Percentiles rank a stretch among this genome's conserved stretches.
Conservation (phyloP, 1,284 basidiomycete genomes). For the Tetrapyrgos nigripes region DNA sequence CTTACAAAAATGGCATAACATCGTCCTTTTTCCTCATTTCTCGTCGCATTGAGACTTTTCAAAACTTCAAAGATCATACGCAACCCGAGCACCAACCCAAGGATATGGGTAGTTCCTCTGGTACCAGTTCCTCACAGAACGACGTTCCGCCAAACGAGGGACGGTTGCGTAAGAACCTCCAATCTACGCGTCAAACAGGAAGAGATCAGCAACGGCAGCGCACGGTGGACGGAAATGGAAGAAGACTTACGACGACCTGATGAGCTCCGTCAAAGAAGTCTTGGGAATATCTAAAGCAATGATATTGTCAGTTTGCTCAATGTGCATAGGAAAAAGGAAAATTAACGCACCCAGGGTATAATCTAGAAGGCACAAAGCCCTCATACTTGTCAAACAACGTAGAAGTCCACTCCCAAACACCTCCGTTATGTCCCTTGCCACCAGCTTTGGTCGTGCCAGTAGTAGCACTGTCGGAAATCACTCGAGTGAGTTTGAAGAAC, state of each 20-base stretch:
- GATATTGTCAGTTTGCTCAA: not conserved
- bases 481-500: not conserved
- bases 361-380: constrained; percentile 75
- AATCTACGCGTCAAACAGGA: constrained; percentile 53
- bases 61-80: constrained; percentile 60
- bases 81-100: constrained; percentile 53
- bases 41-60: not conserved
- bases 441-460: constrained; percentile 53
- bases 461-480: constrained; percentile 60
- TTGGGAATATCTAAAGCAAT: constrained; percentile 68
- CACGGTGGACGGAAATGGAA: too few relatives aligned
- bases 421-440: constrained; percentile 84
- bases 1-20: too few relatives aligned
- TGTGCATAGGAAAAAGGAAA: not conserved
- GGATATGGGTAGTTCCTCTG: constrained; percentile 55
- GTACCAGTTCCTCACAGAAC: constrained; percentile 86
- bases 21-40: too few relatives aligned
- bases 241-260: constrained; percentile 84
- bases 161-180: constrained; percentile 92
- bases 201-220: not conserved
- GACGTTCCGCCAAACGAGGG: constrained; percentile 80
- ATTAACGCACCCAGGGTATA: constrained; percentile 83
- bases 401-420: constrained; percentile 99
- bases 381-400: constrained; percentile 76
- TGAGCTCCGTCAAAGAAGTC: constrained; percentile 93